These are phyloP conservation scores for Diplocarpon mali DNA, from an alignment of 2,329 filamentous ascomycete genomes.

Conservation along the genomic window DNA sequence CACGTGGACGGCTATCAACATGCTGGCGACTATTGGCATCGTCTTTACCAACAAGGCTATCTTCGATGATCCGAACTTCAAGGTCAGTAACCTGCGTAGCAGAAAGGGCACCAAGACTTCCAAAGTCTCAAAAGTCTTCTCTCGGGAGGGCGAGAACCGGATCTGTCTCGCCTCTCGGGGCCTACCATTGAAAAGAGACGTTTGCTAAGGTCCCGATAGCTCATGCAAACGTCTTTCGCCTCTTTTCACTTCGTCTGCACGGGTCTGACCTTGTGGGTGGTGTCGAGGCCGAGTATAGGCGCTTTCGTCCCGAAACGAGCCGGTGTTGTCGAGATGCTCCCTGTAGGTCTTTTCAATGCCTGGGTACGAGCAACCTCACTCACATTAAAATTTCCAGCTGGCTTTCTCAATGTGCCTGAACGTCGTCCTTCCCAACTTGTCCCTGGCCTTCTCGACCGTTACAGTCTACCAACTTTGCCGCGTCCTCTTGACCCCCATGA, in stretches of 20 bases:
- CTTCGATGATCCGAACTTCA: conserved; percentile 22
- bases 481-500: conserved; percentile 24
- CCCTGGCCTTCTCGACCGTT: conserved; percentile 21
- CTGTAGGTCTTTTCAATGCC: conserved; percentile 10
- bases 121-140: too few relatives aligned
- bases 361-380: background rate
- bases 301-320: conserved; percentile 21
- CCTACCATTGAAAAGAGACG: too few relatives aligned
- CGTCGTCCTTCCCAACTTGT: conserved; percentile 23
- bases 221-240: conserved; percentile 22
- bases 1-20: conserved; percentile 19
- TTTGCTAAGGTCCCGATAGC: too few relatives aligned
- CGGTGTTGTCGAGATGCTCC: conserved; percentile 20
- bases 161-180: too few relatives aligned
- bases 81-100: background rate
- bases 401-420: conserved; percentile 23
- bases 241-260: conserved; percentile 23
- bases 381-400: conserved; percentile 8
- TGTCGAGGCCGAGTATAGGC: conserved; percentile 16
- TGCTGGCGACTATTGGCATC: conserved; percentile 21
- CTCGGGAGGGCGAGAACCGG: too few relatives aligned
- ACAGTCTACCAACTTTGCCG: conserved; percentile 25
- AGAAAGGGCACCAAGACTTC: too few relatives aligned
- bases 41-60: conserved; percentile 24
- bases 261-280: conserved; percentile 19